Base-by-base conservation (phyloP, 768 basidiomycete species). In the Galerina sulciceps region DNA sequence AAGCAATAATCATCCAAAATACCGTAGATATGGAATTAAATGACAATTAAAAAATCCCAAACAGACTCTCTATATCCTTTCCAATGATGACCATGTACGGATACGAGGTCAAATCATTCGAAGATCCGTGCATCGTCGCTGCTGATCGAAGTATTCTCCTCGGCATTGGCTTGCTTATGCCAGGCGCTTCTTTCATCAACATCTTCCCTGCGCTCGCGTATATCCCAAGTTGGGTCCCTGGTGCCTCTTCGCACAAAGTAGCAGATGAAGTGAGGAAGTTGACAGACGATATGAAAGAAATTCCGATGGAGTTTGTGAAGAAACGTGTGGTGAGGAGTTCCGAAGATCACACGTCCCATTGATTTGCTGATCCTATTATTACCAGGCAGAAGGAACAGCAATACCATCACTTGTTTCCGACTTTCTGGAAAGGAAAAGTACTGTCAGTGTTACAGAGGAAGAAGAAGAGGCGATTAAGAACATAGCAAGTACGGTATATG, bases 161-260 rank as follows among this genome's bases (percentile, higher is more conserved):
- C 1, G 53, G 51, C 6, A 36, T 41, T 1, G 17, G 42, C 0
- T 43, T 62, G 17, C 23, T 61, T 13, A 34, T 63, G 4, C 59
- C 59, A 2, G 63, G 59, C 5, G 59, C 42, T 18, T 55, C 41
- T 5, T 40, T 59, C 13, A 47, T 63, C 17, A 62, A 65, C 36
- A 10, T 53, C 1, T 48, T 67, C 23, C 66, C 66, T 1, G 17
- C 53, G 18, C 36, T 67, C 5, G 48, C 51, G 3, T 48, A 61
- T 26, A 18, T 67, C 23, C 66, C 66, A 11, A 31, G 52, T 6
- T 66, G 65, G 62, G 35, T 63, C 15, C 65, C 65, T 10, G 61
- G 63, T 9, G 53, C 63, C 3, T 43, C 18, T 11, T 48, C 60
- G 11, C 38, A 57, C 15, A 55, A 22, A 34, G 36, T 53, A 11